Evolutionary conservation across 805 yeast genomes (phyloP).

Genomic region (Ogataea nitratoaversa): DNA sequence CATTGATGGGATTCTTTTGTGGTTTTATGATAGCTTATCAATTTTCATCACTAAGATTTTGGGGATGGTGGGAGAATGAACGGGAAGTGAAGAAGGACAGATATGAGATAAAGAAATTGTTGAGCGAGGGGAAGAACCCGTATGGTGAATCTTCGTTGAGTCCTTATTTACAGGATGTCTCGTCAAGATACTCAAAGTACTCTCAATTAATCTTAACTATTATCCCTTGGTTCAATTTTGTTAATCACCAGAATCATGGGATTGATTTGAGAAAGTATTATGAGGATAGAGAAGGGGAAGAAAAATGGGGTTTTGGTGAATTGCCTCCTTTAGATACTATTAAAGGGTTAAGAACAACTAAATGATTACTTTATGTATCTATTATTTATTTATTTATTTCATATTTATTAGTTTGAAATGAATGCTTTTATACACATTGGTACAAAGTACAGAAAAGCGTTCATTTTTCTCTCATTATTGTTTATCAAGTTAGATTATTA

Average conservation of each 20-base stretch:
- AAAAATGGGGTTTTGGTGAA: constrained; percentile 44
- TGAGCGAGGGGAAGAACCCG: constrained; percentile 62
- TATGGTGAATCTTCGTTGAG: constrained; percentile 60
- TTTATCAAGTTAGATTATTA: too few relatives aligned
- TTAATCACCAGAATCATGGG: constrained; percentile 79
- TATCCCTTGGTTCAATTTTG: constrained; percentile 81
- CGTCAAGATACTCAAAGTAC: constrained; percentile 74
- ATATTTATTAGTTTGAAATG: constrained; percentile 8
- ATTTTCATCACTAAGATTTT: constrained; percentile 64
- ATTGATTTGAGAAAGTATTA: constrained; percentile 60
- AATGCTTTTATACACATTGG: constrained; percentile 6
- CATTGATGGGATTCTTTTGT: constrained; percentile 60
- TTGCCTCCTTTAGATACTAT: constrained; percentile 51
- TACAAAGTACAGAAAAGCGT: too few relatives aligned
- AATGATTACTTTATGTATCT: not conserved
- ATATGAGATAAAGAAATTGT: constrained; percentile 62
- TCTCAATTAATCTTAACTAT: constrained; percentile 56
- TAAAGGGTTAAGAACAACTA: constrained; percentile 23
- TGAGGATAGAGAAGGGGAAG: constrained; percentile 55
- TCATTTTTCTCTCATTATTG: too few relatives aligned
- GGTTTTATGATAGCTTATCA: constrained; percentile 74
- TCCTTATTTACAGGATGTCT: constrained; percentile 66
- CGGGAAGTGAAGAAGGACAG: constrained; percentile 71
- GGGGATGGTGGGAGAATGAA: constrained; percentile 71
- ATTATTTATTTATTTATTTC: constrained; percentile 3